phyloP scores from a whole-genome alignment of 768 basidiomycete genomes.

The Tylopilus intermedius region DNA sequence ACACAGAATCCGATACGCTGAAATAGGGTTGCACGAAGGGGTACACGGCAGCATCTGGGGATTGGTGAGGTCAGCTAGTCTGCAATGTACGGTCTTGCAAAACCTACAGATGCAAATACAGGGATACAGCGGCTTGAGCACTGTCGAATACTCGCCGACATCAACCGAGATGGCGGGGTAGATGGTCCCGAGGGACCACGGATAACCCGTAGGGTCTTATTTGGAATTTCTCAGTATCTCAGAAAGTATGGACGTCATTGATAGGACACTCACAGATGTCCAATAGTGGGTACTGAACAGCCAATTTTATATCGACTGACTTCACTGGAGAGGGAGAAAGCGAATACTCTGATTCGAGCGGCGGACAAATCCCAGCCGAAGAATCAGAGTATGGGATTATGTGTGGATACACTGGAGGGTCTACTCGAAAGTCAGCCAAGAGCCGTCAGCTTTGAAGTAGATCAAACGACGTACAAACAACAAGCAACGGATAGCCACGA shows the following conservation, averaged over 20 bases:
- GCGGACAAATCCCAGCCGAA: slow-evolving; percentile 4
- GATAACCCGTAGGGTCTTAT: slow-evolving; percentile 24
- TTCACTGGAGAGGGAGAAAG: neutral
- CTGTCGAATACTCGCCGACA: neutral
- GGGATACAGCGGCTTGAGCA: slow-evolving; percentile 17
- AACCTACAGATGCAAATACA: slow-evolving; percentile 25
- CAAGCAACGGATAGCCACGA: slow-evolving; percentile 33
- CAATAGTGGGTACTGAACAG: slow-evolving; percentile 22
- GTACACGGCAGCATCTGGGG: slow-evolving; percentile 14
- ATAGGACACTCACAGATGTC: slow-evolving; percentile 31
- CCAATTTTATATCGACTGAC: slow-evolving; percentile 13
- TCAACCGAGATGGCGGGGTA: slow-evolving; percentile 17
- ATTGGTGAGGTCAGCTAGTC: neutral
- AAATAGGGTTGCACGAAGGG: slow-evolving; percentile 16
- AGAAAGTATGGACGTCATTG: neutral
- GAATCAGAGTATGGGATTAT: slow-evolving; percentile 13
- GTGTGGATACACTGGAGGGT: slow-evolving; percentile 22
- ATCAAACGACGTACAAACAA: slow-evolving; percentile 31
- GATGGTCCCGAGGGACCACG: slow-evolving; percentile 22
- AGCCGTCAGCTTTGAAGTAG: neutral
- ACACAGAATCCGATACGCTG: neutral
- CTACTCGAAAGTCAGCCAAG: slow-evolving; percentile 8
- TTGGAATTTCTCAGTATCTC: neutral
- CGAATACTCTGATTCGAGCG: neutral
- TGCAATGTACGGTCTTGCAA: neutral